Evolutionary conservation across 2,329 filamentous ascomycete species (phyloP).

Genomic region (Ophiostoma perfectum): DNA sequence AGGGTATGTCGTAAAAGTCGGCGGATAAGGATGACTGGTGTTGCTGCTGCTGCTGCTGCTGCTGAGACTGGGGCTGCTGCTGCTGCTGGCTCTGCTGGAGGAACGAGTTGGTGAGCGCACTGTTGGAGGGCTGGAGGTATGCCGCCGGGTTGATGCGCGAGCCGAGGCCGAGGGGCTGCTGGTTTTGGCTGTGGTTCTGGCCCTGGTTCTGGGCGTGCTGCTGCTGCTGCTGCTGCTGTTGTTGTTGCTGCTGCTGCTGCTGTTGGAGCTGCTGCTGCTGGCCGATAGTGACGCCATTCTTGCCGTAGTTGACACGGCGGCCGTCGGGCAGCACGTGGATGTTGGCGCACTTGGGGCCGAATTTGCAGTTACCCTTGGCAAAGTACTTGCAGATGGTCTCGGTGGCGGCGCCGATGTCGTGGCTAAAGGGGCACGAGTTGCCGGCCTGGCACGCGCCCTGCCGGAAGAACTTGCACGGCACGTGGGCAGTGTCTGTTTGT

Average conservation of each 20-base stretch:
- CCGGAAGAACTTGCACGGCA: slow-evolving; percentile 98
- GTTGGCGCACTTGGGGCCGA: slow-evolving; percentile 94
- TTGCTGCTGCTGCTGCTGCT: slow-evolving; percentile 27
- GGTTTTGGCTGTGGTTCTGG: slow-evolving; percentile 10
- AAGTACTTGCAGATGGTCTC: slow-evolving; percentile 98
- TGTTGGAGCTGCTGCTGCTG: slow-evolving; percentile 7
- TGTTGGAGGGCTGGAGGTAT: slow-evolving; percentile 60
- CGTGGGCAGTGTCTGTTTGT: slow-evolving; percentile 78
- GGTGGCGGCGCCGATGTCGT: slow-evolving; percentile 77
- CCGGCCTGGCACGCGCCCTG: slow-evolving; percentile 95
- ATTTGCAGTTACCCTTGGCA: slow-evolving; percentile 99
- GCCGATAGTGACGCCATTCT: slow-evolving; percentile 61
- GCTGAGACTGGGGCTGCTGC: slow-evolving; percentile 25
- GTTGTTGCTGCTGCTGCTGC: neutral
- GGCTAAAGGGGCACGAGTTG: slow-evolving; percentile 91
- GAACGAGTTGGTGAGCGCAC: slow-evolving; percentile 68
- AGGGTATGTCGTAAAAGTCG: slow-evolving; percentile 50
- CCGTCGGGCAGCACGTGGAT: slow-evolving; percentile 94
- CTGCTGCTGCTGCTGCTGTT: slow-evolving; percentile 5
- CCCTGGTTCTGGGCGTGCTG: neutral
- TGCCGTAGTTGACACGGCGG: slow-evolving; percentile 77
- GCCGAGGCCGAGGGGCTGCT: slow-evolving; percentile 48
- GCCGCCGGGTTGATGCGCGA: slow-evolving; percentile 62
- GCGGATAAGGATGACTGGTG: slow-evolving; percentile 43
- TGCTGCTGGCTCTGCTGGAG: slow-evolving; percentile 48